phyloP scores from a whole-genome alignment of 306 rosid genomes.

The Corylus heterophylla region DNA sequence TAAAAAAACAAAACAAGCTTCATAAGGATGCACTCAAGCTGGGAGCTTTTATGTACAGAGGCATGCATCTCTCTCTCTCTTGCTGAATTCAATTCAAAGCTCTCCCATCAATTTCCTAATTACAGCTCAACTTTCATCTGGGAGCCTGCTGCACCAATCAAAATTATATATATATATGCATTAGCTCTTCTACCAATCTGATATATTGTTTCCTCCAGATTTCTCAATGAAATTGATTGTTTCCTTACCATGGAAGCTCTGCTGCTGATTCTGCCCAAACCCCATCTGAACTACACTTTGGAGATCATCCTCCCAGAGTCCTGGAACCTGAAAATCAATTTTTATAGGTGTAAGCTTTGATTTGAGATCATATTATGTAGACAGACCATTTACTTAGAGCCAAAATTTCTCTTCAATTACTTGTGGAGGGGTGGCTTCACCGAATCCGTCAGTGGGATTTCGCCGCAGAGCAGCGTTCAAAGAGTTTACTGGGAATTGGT shows the following conservation, averaged over 20 bases:
- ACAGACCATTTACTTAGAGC: not conserved
- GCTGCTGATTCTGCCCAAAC: conserved; percentile 46
- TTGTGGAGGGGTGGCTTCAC: conserved; percentile 36
- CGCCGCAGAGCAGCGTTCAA: conserved; percentile 29
- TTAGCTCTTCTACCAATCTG: too few species aligned
- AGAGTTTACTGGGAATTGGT: conserved; percentile 34
- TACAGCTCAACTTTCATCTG: conserved; percentile 55
- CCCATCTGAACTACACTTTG: conserved; percentile 58
- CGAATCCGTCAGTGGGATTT: conserved; percentile 31
- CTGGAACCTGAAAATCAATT: conserved; percentile 34
- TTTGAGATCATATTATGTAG: conserved; percentile 13
- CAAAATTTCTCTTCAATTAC: conserved; percentile 22
- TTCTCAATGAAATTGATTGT: not conserved
- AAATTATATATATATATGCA: too few species aligned
- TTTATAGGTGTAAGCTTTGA: not conserved
- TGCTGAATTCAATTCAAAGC: conserved; percentile 30
- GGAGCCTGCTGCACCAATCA: too few species aligned
- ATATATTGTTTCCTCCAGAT: not conserved
- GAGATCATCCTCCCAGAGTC: conserved; percentile 56
- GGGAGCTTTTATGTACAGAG: conserved; percentile 47
- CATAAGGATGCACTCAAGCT: conserved; percentile 31
- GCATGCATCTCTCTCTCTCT: conserved; percentile 36
- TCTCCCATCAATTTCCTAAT: conserved; percentile 1
- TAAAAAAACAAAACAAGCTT: conserved; percentile 17
- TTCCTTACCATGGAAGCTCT: conserved; percentile 39